Conservation (phyloP, 2,329 filamentous ascomycete genomes). For the Cercospora berteroae region DNA sequence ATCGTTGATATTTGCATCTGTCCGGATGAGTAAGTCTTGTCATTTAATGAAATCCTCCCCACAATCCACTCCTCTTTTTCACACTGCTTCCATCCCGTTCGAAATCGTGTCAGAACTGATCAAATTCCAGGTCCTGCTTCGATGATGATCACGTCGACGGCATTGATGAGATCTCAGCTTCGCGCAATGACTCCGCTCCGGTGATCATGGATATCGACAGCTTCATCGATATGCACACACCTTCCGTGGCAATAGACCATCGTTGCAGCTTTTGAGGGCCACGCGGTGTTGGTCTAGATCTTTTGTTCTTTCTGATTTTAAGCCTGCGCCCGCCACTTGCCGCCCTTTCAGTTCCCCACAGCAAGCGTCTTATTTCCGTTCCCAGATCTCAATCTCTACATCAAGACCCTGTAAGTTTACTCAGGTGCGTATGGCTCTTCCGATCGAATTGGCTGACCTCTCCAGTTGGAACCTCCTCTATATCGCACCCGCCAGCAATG, state of each 20-base stretch:
- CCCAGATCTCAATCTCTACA: not conserved
- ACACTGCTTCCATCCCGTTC: not conserved
- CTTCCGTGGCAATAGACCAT: not conserved
- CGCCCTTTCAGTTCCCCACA: not conserved
- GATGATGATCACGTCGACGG: not conserved
- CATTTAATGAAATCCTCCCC: not conserved
- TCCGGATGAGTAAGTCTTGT: not conserved
- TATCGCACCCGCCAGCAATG: not conserved
- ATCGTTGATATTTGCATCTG: not conserved
- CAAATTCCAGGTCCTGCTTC: not conserved
- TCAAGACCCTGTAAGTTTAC: not conserved
- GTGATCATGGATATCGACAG: not conserved
- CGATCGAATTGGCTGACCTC: not conserved
- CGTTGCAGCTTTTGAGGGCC: not conserved
- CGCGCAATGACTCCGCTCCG: not conserved
- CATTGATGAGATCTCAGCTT: not conserved
- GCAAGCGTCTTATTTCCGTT: not conserved
- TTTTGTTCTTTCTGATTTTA: not conserved
- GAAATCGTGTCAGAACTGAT: not conserved
- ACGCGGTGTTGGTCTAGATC: not conserved
- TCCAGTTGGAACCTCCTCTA: not conserved
- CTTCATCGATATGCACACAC: not conserved
- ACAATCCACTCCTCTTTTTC: not conserved
- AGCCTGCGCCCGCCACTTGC: not conserved
- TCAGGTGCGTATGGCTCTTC: not conserved